Base-by-base conservation (phyloP, 129 eudicot species). In the Helichrysum umbraculigerum region DNA sequence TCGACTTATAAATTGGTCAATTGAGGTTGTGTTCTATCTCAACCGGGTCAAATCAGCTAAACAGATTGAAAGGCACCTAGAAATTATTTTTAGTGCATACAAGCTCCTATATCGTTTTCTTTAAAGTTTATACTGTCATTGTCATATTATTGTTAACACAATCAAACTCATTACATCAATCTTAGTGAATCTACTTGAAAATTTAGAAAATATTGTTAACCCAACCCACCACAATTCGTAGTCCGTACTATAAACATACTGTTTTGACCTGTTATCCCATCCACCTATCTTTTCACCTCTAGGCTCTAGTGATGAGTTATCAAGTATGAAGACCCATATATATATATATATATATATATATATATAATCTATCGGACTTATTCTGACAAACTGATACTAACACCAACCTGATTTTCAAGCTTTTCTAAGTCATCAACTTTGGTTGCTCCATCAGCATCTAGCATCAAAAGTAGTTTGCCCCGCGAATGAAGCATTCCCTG, bases 401-500 rank as follows among this genome's bases (percentile, higher is more conserved):
- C 1, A 84, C 83, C 70, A 74, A 91, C 99, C 99, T 94, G 93
- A 42, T 87, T 89, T 85, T 94, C 99, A 83, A 94, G 99, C 71
- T 94, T 94, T 88, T 86, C 97, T 29, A 91, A 83, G 88, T 94
- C 99, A 79, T 85, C 83, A 68, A 94, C 93, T 86, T 87, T 91
- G 58, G 99, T 94, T 50, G 99, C 99, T 28, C 99, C 99, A 85
- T 94, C 99, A 79, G 99, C 99, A 84, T 94, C 99, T 68, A 94
- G 92, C 99, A 94, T 94, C 33, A 92, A 81, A 70, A 92, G 93
- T 44, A 92, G 76, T 86, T 92, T 88, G 56, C 98, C 98, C 58
- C 98, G 87, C 41, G 98, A 85, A 86, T 94, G 99, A 86, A 94
- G 99, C 97, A 94, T 94, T 58, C 99, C 99, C 99, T 94, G 93